Percentiles rank a stretch among this genome's conserved stretches.
Evolutionary conservation across 352 stramenopile species (phyloP).

Genomic region (Phytophthora colocasiae): DNA sequence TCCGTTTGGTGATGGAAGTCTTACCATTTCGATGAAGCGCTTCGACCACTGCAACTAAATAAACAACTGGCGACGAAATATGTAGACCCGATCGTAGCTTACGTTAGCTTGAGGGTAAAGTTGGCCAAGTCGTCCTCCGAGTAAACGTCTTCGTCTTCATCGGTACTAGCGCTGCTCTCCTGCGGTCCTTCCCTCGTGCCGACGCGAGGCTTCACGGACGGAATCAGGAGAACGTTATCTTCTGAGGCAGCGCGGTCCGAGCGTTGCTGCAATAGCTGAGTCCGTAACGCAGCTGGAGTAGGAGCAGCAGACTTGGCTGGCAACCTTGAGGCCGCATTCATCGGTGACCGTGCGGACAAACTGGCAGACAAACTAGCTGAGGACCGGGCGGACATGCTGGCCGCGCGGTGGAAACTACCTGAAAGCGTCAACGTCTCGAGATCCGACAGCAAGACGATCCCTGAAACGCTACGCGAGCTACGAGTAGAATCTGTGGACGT

Average conservation of each 20-base stretch:
- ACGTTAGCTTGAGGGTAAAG: constrained; percentile 71
- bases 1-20: constrained; percentile 11
- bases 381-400: constrained; percentile 32
- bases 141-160: constrained; percentile 57
- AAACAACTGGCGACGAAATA: constrained; percentile 33
- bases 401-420: constrained; percentile 53
- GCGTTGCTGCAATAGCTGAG: constrained; percentile 36
- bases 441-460: constrained; percentile 72
- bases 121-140: constrained; percentile 74
- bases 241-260: constrained; percentile 61
- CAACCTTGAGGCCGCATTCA: constrained; percentile 9
- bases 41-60: constrained; percentile 30
- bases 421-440: constrained; percentile 69
- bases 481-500: constrained; percentile 50
- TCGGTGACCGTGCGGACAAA: constrained; percentile 18
- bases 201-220: constrained; percentile 20
- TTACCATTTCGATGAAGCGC: constrained; percentile 1
- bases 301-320: constrained; percentile 27
- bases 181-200: constrained; percentile 25
- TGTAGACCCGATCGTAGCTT: constrained; percentile 2
- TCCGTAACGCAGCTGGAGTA: constrained; percentile 15
- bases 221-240: constrained; percentile 50
- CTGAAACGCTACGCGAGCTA: constrained; percentile 46
- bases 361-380: constrained; percentile 25
- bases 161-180: constrained; percentile 43